Evolutionary conservation across 805 yeast species (phyloP).

Genomic region (Kluyveromyces lactis): DNA sequence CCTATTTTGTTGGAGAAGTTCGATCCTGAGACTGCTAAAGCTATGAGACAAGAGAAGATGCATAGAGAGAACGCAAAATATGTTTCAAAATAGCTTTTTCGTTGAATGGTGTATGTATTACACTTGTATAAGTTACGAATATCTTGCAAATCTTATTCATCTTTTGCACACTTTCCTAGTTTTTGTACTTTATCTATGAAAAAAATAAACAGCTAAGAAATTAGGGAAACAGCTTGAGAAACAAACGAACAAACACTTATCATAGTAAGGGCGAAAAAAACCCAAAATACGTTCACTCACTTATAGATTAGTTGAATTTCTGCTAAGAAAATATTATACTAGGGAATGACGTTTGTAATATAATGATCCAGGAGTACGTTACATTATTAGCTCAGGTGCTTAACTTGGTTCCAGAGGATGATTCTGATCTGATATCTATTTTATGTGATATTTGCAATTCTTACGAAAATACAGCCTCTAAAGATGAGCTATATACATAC

Average conservation of each 20-base stretch:
- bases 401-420: neutral
- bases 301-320: too few species aligned
- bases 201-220: too few species aligned
- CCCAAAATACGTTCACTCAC: too few species aligned
- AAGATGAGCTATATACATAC: slow-evolving; percentile 13
- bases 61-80: slow-evolving; percentile 21
- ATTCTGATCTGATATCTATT: too few species aligned
- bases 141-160: too few species aligned
- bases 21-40: slow-evolving; percentile 34
- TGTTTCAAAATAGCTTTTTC: slow-evolving; percentile 4
- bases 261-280: too few species aligned
- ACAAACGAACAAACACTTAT: too few species aligned
- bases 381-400: neutral
- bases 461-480: neutral
- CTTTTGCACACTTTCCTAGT: too few species aligned
- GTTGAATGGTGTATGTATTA: too few species aligned
- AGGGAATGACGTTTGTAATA: neutral
- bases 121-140: neutral
- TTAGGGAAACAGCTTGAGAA: too few species aligned
- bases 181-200: too few species aligned
- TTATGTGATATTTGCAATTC: slow-evolving; percentile 1
- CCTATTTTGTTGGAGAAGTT: slow-evolving; percentile 33
- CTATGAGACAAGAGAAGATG: slow-evolving; percentile 26
- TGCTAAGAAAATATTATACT: neutral
- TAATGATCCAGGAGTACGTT: neutral